Evolutionary conservation across 306 rosid genomes (phyloP).

Genomic region (Alnus rubra): DNA sequence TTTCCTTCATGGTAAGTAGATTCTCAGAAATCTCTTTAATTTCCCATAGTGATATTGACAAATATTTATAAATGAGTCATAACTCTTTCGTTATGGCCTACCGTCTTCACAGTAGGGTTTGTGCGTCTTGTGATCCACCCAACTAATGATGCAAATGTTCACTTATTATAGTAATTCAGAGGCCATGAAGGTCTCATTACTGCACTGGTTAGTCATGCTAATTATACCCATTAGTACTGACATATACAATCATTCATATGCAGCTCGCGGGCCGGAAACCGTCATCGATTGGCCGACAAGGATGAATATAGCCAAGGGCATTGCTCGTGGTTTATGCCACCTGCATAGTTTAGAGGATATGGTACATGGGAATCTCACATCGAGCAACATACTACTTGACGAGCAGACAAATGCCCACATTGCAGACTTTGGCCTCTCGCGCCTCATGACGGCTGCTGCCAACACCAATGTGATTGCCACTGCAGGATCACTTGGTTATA

Average conservation of each 20-base stretch:
- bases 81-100: no score
- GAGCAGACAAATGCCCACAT: constrained; percentile 66
- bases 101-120: no score
- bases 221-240: constrained; percentile 7
- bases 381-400: constrained; percentile 69
- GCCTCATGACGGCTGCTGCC: constrained; percentile 80
- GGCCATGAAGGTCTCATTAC: no score
- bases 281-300: constrained; percentile 84
- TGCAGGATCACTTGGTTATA: constrained; percentile 83
- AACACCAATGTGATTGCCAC: constrained; percentile 78
- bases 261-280: constrained; percentile 76
- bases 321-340: constrained; percentile 54
- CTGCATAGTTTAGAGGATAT: constrained; percentile 66
- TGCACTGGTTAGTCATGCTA: background rate
- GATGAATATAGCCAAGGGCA: constrained; percentile 71
- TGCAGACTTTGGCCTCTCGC: constrained; percentile 80
- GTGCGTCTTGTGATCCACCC: no score
- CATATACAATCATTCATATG: background rate
- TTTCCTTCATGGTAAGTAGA: constrained; percentile 80
- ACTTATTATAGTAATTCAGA: no score
- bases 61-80: no score
- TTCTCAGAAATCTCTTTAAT: background rate
- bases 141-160: no score
- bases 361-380: constrained; percentile 77
- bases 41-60: no score